Conservation (phyloP, 2,329 filamentous ascomycete genomes). For the Fusarium sambucinum region DNA sequence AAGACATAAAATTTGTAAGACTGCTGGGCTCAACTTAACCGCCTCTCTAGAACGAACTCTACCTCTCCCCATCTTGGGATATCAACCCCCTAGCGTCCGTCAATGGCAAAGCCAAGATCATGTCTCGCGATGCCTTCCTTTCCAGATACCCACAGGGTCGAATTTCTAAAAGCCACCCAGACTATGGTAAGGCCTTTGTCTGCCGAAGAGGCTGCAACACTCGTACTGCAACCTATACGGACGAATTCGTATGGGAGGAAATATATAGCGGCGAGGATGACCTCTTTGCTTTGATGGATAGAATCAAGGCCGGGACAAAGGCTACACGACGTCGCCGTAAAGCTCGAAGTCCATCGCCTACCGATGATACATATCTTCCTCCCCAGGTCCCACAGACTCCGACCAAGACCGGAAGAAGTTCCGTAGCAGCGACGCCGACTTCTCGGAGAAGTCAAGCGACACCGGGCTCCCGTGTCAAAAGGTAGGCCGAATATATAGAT, state of each 20-base stretch:
- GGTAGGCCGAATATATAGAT: conserved; percentile 31
- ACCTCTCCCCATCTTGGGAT: conserved; percentile 89
- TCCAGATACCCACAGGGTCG: conserved; percentile 79
- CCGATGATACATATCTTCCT: conserved; percentile 51
- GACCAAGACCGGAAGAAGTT: conserved; percentile 51
- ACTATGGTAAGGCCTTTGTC: conserved; percentile 87
- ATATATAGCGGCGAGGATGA: conserved; percentile 75
- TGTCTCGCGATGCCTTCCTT: conserved; percentile 78
- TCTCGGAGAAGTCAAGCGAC: conserved; percentile 49
- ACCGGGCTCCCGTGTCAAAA: conserved; percentile 52
- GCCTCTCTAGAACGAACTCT: conserved; percentile 80
- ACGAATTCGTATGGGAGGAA: conserved; percentile 93
- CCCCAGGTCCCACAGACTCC: conserved; percentile 56
- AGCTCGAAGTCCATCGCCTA: conserved; percentile 50
- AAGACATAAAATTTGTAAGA: conserved; percentile 40
- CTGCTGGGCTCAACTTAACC: conserved; percentile 12
- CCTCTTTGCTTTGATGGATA: conserved; percentile 73
- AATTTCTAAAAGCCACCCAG: conserved; percentile 77
- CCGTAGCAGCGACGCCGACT: conserved; percentile 49
- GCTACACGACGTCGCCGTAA: conserved; percentile 61
- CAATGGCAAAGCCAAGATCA: conserved; percentile 85
- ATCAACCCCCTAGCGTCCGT: conserved; percentile 88
- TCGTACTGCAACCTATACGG: conserved; percentile 88
- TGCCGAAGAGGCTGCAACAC: conserved; percentile 92
- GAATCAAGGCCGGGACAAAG: conserved; percentile 79